These are phyloP conservation scores for Graphilbum fragrans DNA, from an alignment of 2,329 filamentous ascomycete species.

Conservation along the genomic window DNA sequence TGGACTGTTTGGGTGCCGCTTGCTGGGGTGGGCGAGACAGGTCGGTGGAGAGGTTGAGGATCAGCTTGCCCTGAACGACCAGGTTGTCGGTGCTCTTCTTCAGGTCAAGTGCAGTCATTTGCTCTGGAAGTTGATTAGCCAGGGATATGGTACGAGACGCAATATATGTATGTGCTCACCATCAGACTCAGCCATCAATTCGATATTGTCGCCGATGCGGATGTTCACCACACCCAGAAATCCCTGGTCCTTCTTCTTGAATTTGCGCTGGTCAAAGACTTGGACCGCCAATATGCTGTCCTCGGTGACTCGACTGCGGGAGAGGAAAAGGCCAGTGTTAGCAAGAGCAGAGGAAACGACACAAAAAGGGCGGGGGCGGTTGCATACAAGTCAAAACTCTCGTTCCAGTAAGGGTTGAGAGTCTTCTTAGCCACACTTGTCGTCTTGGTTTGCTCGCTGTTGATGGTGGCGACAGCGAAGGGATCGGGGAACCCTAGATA, in stretches of 20 bases:
- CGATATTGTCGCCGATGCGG: slow-evolving; percentile 86
- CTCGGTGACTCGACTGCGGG: slow-evolving; percentile 68
- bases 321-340: background rate
- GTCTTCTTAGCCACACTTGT: slow-evolving; percentile 95
- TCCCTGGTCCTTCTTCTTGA: slow-evolving; percentile 99
- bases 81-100: slow-evolving; percentile 98
- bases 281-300: slow-evolving; percentile 96
- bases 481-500: slow-evolving; percentile 83
- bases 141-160: slow-evolving; percentile 1
- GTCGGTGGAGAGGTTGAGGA: slow-evolving; percentile 92
- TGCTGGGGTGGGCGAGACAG: slow-evolving; percentile 32
- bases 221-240: slow-evolving; percentile 98
- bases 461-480: slow-evolving; percentile 92
- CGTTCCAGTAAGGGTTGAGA: slow-evolving; percentile 99
- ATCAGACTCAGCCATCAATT: slow-evolving; percentile 79
- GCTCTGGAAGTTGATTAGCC: slow-evolving; percentile 46
- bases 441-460: slow-evolving; percentile 97
- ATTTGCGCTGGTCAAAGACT: slow-evolving; percentile 99
- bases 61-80: slow-evolving; percentile 94
- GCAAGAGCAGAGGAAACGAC: background rate
- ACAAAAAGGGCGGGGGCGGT: slow-evolving; percentile 8
- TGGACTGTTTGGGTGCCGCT: too few species aligned
- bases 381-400: slow-evolving; percentile 91
- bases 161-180: slow-evolving; percentile 38
- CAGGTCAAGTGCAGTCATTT: slow-evolving; percentile 94